Base-by-base conservation (phyloP, 2,329 filamentous ascomycete species). In the Bertia moriformis region DNA sequence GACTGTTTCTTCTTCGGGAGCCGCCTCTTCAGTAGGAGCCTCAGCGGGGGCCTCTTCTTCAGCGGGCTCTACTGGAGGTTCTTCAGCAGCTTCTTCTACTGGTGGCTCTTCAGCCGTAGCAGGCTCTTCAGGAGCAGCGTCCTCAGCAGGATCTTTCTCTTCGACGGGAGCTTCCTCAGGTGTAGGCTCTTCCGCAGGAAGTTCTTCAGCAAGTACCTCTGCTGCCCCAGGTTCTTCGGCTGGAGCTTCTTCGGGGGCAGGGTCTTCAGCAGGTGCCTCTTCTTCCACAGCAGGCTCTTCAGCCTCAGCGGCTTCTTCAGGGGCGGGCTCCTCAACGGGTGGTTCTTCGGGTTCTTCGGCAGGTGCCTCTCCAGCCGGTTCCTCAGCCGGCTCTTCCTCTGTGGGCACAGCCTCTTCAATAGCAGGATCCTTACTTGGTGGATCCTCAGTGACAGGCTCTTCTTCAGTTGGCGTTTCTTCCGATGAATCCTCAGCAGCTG, bases 61-160 rank as follows among this genome's bases (percentile, higher is more conserved):
- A 14, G 44, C 46, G 33, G 49, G 46, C 19, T 45, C 44, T 4
- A 36, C 7, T 5, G 42, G 7, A 14, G 35, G 19, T 39, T 48
- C 49, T 37, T 47, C 43, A 19, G 44, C 38, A 3, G 45, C 18
- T 38, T 41, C 39, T 19, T 47, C 43, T 27, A 42, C 42, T 15
- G 39, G 14, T 10, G 43, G 20, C 13, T 32, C 22, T 10, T 7
- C 22, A n/a, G 32, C 32, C 12, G 32, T 15, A 35, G 19, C 36
- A 27, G 39, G 41, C 15, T 41, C 37, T 30, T 38, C 20, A 4
- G 15, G 10, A 30, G 40, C n/a, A 10, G 43, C 32, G 14, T 44
- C 40, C 32, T 49, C 46, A 32, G 43, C 38, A 22, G 46, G 39
- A 14, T 41, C 22, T 17, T 42, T 38, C 15, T 44, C 44, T 17